Evolutionary conservation across 768 basidiomycete genomes (phyloP).

Genomic region (Russula sp.): DNA sequence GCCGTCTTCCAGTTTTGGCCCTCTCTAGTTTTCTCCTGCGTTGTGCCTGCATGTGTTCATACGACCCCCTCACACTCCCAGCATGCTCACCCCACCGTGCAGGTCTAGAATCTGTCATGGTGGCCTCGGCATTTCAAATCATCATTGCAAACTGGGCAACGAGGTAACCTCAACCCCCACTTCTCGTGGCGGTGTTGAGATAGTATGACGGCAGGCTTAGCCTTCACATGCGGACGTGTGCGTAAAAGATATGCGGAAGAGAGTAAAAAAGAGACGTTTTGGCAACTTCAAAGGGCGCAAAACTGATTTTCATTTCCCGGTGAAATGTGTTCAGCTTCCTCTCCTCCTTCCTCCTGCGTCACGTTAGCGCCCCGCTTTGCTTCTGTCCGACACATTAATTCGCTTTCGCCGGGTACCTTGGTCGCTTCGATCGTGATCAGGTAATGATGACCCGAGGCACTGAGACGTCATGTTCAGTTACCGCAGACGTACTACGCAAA

Average conservation of each 20-base stretch:
- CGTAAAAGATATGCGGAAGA: neutral
- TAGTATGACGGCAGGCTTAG: neutral
- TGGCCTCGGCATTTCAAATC: neutral
- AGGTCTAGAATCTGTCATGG: constrained; percentile 13
- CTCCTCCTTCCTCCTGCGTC: neutral
- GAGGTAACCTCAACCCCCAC: neutral
- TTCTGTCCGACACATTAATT: neutral
- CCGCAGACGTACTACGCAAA: constrained; percentile 3
- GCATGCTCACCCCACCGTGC: neutral
- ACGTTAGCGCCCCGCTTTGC: neutral
- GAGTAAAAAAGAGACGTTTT: neutral
- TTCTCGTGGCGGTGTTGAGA: neutral
- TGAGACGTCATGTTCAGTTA: constrained; percentile 11
- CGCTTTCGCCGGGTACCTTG: constrained; percentile 9
- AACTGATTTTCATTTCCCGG: constrained; percentile 14
- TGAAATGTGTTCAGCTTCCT: neutral
- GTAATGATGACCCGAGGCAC: neutral
- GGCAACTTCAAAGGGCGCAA: neutral
- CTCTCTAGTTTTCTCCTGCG: neutral
- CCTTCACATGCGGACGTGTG: neutral
- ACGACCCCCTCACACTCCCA: neutral
- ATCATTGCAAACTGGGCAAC: constrained; percentile 10
- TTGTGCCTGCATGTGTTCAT: neutral
- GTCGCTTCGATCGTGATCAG: constrained; percentile 16
- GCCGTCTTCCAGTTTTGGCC: neutral